Percentiles rank a stretch among this genome's conserved stretches.
Evolutionary conservation across 148 eudicot species (phyloP).

Genomic region (Chenopodium album): DNA sequence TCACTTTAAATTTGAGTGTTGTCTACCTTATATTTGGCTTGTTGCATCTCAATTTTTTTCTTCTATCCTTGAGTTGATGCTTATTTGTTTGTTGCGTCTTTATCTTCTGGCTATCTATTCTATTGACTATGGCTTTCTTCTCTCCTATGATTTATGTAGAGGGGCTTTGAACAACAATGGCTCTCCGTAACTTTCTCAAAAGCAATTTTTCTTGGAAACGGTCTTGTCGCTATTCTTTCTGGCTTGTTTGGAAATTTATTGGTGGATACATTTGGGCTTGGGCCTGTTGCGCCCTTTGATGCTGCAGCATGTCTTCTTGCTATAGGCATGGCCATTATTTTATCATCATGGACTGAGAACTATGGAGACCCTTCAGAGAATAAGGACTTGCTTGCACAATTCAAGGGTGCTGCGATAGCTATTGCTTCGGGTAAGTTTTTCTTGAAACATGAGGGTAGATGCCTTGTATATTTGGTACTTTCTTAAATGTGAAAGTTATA

Average conservation of each 20-base stretch:
- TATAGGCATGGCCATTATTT: constrained; percentile 89
- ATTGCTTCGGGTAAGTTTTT: constrained; percentile 80
- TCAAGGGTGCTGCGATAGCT: constrained; percentile 92
- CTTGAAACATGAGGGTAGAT: background rate
- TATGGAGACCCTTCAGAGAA: constrained; percentile 94
- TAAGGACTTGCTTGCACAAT: constrained; percentile 90
- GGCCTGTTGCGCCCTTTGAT: constrained; percentile 98
- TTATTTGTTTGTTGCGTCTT: background rate
- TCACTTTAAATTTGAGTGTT: background rate
- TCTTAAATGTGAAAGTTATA: background rate
- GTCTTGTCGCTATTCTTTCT: constrained; percentile 82
- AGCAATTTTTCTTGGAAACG: constrained; percentile 94
- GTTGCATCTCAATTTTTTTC: background rate
- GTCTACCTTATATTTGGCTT: background rate
- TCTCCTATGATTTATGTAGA: constrained; percentile 46
- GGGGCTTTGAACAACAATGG: constrained; percentile 93
- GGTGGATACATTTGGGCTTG: constrained; percentile 70
- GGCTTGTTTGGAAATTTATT: constrained; percentile 86
- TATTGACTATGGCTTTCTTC: constrained; percentile 7
- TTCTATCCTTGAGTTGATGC: background rate
- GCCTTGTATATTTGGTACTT: background rate
- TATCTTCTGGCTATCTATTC: background rate
- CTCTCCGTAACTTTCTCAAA: constrained; percentile 88
- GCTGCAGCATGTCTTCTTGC: constrained; percentile 93
- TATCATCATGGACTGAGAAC: constrained; percentile 92